Percentiles rank a stretch among this genome's conserved stretches.
These are phyloP conservation scores for thale cress (Arabidopsis thaliana) DNA, from an alignment of 345 rosid genomes.

Conservation along the genomic window TAIR10.1 NC_003074.8:49001-49500, in stretches of 20 bases:
- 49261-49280: conserved; percentile 35
- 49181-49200: conserved; percentile 39
- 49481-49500: conserved; percentile 6
- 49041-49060: conserved; percentile 4
- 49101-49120: conserved; percentile 1
- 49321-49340: conserved; percentile 28
- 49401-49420: conserved; percentile 15
- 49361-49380: conserved; percentile 18
- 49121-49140: background rate
- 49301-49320: conserved; percentile 35
- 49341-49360: conserved; percentile 32
- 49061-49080: conserved; percentile 7
- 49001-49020: conserved; percentile 4
- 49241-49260: conserved; percentile 45
- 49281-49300: conserved; percentile 34
- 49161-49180: conserved; percentile 23
- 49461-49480: background rate
- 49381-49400: conserved; percentile 7
- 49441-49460: background rate
- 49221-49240: conserved; percentile 42
- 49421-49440: background rate
- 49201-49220: conserved; percentile 44
- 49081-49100: background rate
- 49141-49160: conserved; percentile 4
- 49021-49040: conserved; percentile 1